Base-by-base conservation (phyloP, 2,329 filamentous ascomycete genomes). In the Madurella mycetomatis region DNA sequence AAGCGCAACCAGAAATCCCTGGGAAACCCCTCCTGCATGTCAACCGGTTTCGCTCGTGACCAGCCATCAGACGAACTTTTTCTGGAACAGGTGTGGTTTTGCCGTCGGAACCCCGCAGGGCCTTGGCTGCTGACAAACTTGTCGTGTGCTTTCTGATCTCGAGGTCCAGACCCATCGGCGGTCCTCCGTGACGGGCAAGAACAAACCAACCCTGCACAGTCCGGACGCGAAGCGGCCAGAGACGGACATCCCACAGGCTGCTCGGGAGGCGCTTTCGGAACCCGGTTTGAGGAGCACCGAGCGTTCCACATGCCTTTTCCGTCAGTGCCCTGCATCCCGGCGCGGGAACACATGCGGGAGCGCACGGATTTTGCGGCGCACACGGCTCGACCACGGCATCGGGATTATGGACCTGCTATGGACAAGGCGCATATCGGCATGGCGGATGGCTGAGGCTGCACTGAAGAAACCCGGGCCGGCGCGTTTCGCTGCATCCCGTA, bases 321-420 rank as follows among this genome's bases (percentile, higher is more conserved):
- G 54, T 52, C 49, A 37, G 46, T 56, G 49, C 54, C 49, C 31
- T 16, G 49, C 49, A 52, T 49, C 37, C 12, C 53, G 49, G 41
- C 44, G 41, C 53, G 48, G 53, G 43, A 55, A 44, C 43, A 47
- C 34, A 18, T 18, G 32, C 41, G 41, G 41, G 41, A 50, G 47
- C 42, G 42, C 52, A 50, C 52, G 39, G 52, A 47, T 50, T 34
- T 34, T 25, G 17, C 25, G 34, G 47, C 13, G 34, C 16, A 41
- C 17, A 46, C 39, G 41, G 40, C 41, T 45, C 41, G 12, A 48
- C 44, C 46, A 44, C 25, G 25, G 25, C 25, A 25, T 25, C 25
- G 25, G 25, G 25, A 25, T 25, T 25, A 3, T 25, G 25, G 25
- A 25, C 3, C 25, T 7, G 7, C 7, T 7, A 25, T 25, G 25